phyloP scores from a whole-genome alignment of 2,329 filamentous ascomycete genomes.

The Zopfia rhizophila region DNA sequence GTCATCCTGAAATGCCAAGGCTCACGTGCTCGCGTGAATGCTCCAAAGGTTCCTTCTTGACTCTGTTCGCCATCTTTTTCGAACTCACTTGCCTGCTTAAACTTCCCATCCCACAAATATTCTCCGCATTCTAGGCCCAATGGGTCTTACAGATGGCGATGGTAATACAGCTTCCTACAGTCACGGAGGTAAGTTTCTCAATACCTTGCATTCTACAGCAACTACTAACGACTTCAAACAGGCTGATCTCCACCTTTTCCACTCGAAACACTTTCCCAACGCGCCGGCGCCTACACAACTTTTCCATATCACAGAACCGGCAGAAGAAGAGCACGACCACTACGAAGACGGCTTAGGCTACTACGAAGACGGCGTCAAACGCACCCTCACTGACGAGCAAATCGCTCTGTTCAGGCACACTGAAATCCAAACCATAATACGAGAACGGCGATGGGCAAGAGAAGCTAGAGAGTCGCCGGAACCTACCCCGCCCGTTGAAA shows the following conservation, averaged over 20 bases:
- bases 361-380: conserved; percentile 86
- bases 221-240: conserved; percentile 34
- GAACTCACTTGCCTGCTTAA: background rate
- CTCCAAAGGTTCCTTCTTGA: background rate
- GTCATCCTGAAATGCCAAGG: conserved; percentile 49
- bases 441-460: conserved; percentile 36
- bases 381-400: conserved; percentile 90
- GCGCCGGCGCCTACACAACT: conserved; percentile 46
- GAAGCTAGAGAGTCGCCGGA: conserved; percentile 31
- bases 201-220: conserved; percentile 3
- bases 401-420: conserved; percentile 91
- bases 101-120: background rate
- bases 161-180: conserved; percentile 39
- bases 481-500: conserved; percentile 2
- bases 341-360: conserved; percentile 71
- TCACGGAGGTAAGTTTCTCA: conserved; percentile 41
- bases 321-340: conserved; percentile 4
- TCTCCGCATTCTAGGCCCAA: background rate
- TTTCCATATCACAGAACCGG: conserved; percentile 35
- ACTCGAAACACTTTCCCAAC: conserved; percentile 55
- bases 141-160: conserved; percentile 17
- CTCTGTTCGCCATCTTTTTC: conserved; percentile 2
- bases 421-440: conserved; percentile 78
- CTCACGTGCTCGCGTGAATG: conserved; percentile 43
- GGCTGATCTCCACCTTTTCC: conserved; percentile 57